A percentile compares a stretch with the other conserved stretches of the same genome.
Conservation (phyloP, 257 asterid species). For the Nicotiana tabacum region DNA sequence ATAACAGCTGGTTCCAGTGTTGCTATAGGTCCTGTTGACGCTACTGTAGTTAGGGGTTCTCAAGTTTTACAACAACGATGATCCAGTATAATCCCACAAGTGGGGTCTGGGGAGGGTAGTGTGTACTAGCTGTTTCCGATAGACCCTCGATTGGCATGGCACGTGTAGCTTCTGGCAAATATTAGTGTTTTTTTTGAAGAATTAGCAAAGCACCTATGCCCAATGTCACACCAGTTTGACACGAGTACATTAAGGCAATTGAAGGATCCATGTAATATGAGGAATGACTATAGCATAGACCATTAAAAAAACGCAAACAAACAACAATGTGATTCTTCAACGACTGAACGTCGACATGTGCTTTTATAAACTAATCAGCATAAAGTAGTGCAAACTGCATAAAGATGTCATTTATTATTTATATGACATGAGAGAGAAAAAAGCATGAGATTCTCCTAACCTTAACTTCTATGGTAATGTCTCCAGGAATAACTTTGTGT, state of each 20-base stretch:
- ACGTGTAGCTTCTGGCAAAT: background rate
- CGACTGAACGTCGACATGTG: background rate
- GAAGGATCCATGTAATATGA: background rate
- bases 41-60: too few relatives aligned
- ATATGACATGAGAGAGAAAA: too few relatives aligned
- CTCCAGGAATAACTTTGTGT: too few relatives aligned
- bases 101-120: too few relatives aligned
- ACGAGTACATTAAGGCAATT: background rate
- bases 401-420: background rate
- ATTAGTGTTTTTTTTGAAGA: background rate
- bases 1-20: too few relatives aligned
- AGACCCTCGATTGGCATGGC: background rate
- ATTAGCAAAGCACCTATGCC: background rate
- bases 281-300: background rate
- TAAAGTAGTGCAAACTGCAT: background rate
- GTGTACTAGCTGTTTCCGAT: too few relatives aligned
- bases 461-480: too few relatives aligned
- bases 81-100: too few relatives aligned
- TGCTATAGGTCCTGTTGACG: too few relatives aligned
- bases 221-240: background rate
- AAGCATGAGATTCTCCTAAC: too few relatives aligned
- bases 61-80: too few relatives aligned
- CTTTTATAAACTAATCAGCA: background rate
- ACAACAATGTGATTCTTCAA: background rate
- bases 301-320: background rate